phyloP scores from a whole-genome alignment of 306 rosid species.

The Casuarina glauca region DNA sequence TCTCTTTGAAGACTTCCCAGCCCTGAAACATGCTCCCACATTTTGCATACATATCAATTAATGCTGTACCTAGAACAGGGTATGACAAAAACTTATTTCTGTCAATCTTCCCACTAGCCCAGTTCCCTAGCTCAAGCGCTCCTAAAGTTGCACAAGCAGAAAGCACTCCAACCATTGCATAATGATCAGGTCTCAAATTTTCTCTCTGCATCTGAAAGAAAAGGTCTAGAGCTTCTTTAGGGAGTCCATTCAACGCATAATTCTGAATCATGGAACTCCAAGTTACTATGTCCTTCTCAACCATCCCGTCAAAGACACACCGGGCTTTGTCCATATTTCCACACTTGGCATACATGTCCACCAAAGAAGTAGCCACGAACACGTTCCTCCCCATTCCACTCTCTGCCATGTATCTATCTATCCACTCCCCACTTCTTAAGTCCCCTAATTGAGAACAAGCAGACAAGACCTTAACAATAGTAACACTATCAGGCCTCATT shows the following conservation, averaged over 20 bases:
- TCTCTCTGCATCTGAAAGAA: conserved; percentile 42
- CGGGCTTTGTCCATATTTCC: conserved; percentile 23
- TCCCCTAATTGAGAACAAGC: conserved; percentile 24
- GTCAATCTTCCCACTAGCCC: conserved; percentile 21
- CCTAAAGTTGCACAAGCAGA: conserved; percentile 35
- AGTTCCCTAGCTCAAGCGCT: conserved; percentile 24
- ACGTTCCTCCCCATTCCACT: conserved; percentile 27
- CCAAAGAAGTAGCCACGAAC: conserved; percentile 32
- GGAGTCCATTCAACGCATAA: conserved; percentile 37
- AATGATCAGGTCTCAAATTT: conserved; percentile 20
- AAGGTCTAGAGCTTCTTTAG: conserved; percentile 37
- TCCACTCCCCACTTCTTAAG: conserved; percentile 26
- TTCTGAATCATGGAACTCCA: conserved; percentile 46
- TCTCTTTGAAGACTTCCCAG: conserved; percentile 12
- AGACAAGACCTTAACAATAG: conserved; percentile 7
- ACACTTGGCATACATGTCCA: conserved; percentile 35
- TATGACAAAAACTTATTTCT: background rate
- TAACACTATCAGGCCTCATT: conserved; percentile 1
- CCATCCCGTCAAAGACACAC: conserved; percentile 17
- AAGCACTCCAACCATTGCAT: conserved; percentile 26
- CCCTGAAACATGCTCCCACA: conserved; percentile 31
- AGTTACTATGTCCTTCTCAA: conserved; percentile 23
- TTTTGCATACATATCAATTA: conserved; percentile 31
- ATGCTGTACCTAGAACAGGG: conserved; percentile 23
- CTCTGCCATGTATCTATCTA: conserved; percentile 22